These are phyloP conservation scores for Calophaca sinica DNA, from an alignment of 306 rosid species.

Conservation along the genomic window DNA sequence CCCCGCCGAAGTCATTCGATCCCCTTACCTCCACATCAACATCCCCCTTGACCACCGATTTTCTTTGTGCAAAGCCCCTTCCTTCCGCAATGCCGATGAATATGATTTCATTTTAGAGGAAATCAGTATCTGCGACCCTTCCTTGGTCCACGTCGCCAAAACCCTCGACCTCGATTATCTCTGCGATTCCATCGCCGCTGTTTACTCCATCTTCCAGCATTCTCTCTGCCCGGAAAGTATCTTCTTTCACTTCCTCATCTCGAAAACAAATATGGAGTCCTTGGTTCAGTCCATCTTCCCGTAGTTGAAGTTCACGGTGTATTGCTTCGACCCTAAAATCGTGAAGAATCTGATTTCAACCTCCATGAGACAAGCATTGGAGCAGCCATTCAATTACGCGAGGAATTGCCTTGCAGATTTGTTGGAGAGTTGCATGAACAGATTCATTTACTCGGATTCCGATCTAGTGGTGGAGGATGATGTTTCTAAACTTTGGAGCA, in stretches of 20 bases:
- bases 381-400: no score
- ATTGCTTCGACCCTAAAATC: conserved; percentile 68
- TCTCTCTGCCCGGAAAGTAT: conserved; percentile 66
- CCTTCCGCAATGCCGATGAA: conserved; percentile 65
- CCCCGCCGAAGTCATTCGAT: conserved; percentile 76
- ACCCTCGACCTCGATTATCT: conserved; percentile 73
- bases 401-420: no score
- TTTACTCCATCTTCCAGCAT: conserved; percentile 68
- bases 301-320: conserved; percentile 64
- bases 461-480: conserved; percentile 76
- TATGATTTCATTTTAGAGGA: conserved; percentile 45
- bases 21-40: conserved; percentile 57
- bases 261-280: conserved; percentile 56
- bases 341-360: no score
- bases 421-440: conserved; percentile 60
- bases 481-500: conserved; percentile 63
- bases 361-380: no score
- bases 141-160: conserved; percentile 71
- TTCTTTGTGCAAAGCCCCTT: conserved; percentile 56
- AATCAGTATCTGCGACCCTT: conserved; percentile 59
- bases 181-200: conserved; percentile 81
- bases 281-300: conserved; percentile 69
- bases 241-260: conserved; percentile 73
- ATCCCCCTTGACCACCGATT: conserved; percentile 46
- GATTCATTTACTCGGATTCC: conserved; percentile 72